Conservation (phyloP, 2,329 filamentous ascomycete genomes). For the Colletotrichum scovillei region DNA sequence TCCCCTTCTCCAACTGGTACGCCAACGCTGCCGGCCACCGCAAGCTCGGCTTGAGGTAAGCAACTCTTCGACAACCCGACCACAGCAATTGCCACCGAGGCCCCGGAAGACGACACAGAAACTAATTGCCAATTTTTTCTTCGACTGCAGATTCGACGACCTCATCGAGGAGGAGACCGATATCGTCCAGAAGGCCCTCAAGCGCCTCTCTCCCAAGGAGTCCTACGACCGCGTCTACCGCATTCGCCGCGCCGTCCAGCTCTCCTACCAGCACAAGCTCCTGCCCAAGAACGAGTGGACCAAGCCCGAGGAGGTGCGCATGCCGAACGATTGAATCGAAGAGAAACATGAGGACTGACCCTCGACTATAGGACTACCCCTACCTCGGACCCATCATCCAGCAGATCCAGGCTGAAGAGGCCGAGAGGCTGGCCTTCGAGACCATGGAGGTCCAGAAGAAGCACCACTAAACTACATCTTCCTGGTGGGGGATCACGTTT, state of each 20-base stretch:
- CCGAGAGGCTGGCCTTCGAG: conserved; percentile 65
- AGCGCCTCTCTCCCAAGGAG: conserved; percentile 90
- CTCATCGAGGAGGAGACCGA: conserved; percentile 94
- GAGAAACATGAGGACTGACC: conserved; percentile 22
- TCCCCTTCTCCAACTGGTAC: conserved; percentile 90
- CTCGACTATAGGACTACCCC: conserved; percentile 56
- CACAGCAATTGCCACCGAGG: not conserved
- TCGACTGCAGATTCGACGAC: conserved; percentile 81
- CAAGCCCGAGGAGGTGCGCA: conserved; percentile 63
- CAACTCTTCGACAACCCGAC: conserved; percentile 24
- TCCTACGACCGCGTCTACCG: conserved; percentile 98
- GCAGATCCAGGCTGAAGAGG: conserved; percentile 60
- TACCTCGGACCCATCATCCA: conserved; percentile 66
- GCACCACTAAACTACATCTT: conserved; percentile 45
- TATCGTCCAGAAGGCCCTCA: conserved; percentile 85
- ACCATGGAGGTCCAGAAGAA: conserved; percentile 62
- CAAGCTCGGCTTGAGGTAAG: conserved; percentile 89
- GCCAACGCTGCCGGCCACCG: conserved; percentile 89
- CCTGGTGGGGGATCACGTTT: conserved; percentile 6
- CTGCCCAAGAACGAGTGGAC: conserved; percentile 72
- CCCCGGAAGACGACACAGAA: not conserved
- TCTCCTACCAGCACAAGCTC: conserved; percentile 72
- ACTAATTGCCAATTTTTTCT: not conserved
- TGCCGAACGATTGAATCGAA: not conserved
- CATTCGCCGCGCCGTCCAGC: conserved; percentile 92